These are phyloP conservation scores for Dichotomocladium elegans DNA, from an alignment of 371 early-diverging fungal genomes.

Conservation along the genomic window DNA sequence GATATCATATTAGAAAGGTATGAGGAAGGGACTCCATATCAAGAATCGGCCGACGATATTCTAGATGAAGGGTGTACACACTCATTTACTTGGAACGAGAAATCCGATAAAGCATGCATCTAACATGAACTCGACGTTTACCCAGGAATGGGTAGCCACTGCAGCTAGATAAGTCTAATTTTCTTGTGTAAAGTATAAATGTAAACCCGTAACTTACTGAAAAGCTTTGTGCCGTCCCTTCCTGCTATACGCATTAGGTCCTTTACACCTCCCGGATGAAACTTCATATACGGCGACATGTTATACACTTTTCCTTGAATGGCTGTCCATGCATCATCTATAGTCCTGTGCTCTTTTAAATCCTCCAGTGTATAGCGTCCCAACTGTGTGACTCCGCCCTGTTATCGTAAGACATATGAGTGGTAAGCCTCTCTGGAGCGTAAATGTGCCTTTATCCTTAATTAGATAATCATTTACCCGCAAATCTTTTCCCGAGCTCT, in stretches of 20 bases:
- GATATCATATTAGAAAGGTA: too few species aligned
- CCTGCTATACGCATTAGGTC: conserved; percentile 94
- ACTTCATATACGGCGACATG: conserved; percentile 89
- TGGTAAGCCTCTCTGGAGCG: too few species aligned
- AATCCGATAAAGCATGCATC: conserved; percentile 86
- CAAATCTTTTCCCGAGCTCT: conserved; percentile 71
- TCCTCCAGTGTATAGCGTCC: conserved; percentile 74
- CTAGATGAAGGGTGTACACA: too few species aligned
- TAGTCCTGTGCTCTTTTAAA: conserved; percentile 70
- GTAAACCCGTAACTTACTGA: conserved; percentile 55
- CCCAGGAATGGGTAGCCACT: conserved; percentile 92
- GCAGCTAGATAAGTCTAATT: not conserved
- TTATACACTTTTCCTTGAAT: conserved; percentile 93
- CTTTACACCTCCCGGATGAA: conserved; percentile 89
- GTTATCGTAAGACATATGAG: not conserved
- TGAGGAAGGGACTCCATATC: too few species aligned
- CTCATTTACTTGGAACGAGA: conserved; percentile 52
- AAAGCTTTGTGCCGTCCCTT: conserved; percentile 89
- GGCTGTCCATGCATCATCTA: conserved; percentile 92
- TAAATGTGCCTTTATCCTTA: not conserved
- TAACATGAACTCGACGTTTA: conserved; percentile 82
- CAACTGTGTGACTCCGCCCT: conserved; percentile 53
- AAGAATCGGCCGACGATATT: too few species aligned
- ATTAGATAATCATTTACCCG: conserved; percentile 40
- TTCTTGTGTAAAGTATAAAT: not conserved